Evolutionary conservation across 257 asterid genomes (phyloP).

Genomic region (Nicotiana paniculata): DNA sequence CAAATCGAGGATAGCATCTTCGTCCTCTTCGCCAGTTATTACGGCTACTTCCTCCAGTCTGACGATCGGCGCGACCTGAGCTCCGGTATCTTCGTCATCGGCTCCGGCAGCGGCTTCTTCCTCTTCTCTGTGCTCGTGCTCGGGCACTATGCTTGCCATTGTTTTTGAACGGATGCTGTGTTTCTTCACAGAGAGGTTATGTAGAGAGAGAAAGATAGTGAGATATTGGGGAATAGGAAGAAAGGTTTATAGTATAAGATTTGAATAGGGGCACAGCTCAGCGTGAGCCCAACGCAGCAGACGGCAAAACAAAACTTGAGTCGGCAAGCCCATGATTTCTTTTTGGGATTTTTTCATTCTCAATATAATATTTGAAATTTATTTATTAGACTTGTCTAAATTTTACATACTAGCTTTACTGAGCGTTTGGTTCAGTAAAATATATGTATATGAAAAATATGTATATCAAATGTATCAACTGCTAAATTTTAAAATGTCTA

Average conservation of each 20-base stretch:
- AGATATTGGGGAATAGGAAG: background rate
- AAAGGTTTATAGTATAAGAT: background rate
- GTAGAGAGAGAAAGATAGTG: background rate
- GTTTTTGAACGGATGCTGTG: background rate
- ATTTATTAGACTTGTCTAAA: too few species aligned
- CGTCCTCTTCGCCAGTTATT: slow-evolving; percentile 58
- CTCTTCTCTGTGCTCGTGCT: slow-evolving; percentile 34
- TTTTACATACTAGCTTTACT: too few species aligned
- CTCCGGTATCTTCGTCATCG: slow-evolving; percentile 67
- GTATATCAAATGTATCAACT: too few species aligned
- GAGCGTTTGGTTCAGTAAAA: too few species aligned
- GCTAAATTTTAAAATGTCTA: too few species aligned
- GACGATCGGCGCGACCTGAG: slow-evolving; percentile 60
- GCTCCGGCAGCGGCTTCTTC: slow-evolving; percentile 35
- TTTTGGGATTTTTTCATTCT: too few species aligned
- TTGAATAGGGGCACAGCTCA: too few species aligned
- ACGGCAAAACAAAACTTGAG: too few species aligned
- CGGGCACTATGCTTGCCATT: slow-evolving; percentile 38
- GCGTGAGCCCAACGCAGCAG: too few species aligned
- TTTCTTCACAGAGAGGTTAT: background rate
- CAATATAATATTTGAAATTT: too few species aligned
- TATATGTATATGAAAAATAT: too few species aligned
- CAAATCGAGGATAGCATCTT: slow-evolving; percentile 47
- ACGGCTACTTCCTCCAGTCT: slow-evolving; percentile 49
- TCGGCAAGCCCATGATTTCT: too few species aligned